phyloP scores from a whole-genome alignment of 192 early-diverging fungal genomes.

The Dissophora ornata region DNA sequence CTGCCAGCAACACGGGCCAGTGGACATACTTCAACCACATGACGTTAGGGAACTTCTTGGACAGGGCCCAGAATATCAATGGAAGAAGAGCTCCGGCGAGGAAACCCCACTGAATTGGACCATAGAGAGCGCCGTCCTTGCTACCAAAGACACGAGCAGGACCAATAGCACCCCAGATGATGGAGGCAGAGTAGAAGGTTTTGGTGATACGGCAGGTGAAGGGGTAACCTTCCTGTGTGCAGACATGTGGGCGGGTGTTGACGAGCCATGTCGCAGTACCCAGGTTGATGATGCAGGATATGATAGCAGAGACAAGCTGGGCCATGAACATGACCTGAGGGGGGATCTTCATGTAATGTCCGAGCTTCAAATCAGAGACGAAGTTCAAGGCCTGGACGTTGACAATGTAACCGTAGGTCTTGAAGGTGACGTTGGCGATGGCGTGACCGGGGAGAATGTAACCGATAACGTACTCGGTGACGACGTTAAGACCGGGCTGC shows the following conservation, averaged over 20 bases:
- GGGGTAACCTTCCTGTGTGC: slow-evolving; percentile 52
- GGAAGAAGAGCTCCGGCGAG: slow-evolving; percentile 62
- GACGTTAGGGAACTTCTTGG: slow-evolving; percentile 58
- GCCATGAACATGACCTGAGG: too few relatives aligned
- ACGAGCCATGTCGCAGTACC: slow-evolving; percentile 55
- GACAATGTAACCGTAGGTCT: too few relatives aligned
- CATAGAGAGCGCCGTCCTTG: slow-evolving; percentile 8
- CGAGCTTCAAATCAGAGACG: too few relatives aligned
- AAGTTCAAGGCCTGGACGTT: too few relatives aligned
- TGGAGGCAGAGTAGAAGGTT: too few relatives aligned
- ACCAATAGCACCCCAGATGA: too few relatives aligned
- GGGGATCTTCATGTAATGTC: too few relatives aligned
- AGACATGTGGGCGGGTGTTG: slow-evolving; percentile 50
- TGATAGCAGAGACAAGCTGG: too few relatives aligned
- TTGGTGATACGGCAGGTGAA: slow-evolving; percentile 59
- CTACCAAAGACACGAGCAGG: too few relatives aligned
- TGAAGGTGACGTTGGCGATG: slow-evolving; percentile 61
- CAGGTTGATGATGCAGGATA: slow-evolving; percentile 71
- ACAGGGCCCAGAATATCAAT: slow-evolving; percentile 59
- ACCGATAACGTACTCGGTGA: slow-evolving; percentile 62
- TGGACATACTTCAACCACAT: slow-evolving; percentile 58
- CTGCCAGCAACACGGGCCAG: slow-evolving; percentile 63
- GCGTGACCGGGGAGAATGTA: slow-evolving; percentile 63
- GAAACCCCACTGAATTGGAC: slow-evolving; percentile 11
- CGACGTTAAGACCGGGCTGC: too few relatives aligned